Evolutionary conservation across 257 asterid genomes (phyloP), one percentile per base, ranked within the genome.

Genomic region (Przewalskia tangutica): DNA sequence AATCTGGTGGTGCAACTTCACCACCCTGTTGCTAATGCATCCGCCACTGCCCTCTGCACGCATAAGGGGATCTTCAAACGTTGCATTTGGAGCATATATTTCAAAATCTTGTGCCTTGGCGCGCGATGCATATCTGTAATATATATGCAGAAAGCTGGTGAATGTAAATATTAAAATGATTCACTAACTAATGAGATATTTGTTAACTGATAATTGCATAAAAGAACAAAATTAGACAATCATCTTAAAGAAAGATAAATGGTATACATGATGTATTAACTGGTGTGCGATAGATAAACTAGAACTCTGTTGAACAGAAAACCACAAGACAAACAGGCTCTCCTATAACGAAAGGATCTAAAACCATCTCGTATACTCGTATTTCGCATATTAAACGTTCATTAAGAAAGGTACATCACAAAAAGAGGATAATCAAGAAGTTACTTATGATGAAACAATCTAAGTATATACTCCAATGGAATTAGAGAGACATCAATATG

Each of bases 61-160:
- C 97, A 90, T 92, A 75, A 95, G 97, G 5, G 98, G 98, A 81
- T 95, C 98, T 88, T 93, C 98, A 73, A 95, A 95, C 80, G 91
- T 92, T 76, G 98, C 98, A 81, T 88, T 62, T 12, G 91, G 89
- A 13, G 93, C 93, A 83, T 95, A 93, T 18, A 95, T 95, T 77
- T 95, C 97, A 79, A 92, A 95, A 87, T 95, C 98, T 85, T 82
- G 81, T 63, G 94, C 84, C 5, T 89, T 88, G 76, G 94, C 98
- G 50, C 86, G 86, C 1, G 97, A 90, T 66, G 88, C 97, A 85
- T 93, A 95, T 56, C 98, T 95, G 93, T 82, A 82, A 86, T n/a
- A 23, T 67, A 51, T 27, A 40, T 40, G 18, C 40, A 71, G 34
- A 70, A 71, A 71, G 50, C 50, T 36, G 13, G 20, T 70, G 79